Percentiles rank a stretch among this genome's conserved stretches.
phyloP scores from a whole-genome alignment of 208 protist genomes.

The Zelonia costaricensis region DNA sequence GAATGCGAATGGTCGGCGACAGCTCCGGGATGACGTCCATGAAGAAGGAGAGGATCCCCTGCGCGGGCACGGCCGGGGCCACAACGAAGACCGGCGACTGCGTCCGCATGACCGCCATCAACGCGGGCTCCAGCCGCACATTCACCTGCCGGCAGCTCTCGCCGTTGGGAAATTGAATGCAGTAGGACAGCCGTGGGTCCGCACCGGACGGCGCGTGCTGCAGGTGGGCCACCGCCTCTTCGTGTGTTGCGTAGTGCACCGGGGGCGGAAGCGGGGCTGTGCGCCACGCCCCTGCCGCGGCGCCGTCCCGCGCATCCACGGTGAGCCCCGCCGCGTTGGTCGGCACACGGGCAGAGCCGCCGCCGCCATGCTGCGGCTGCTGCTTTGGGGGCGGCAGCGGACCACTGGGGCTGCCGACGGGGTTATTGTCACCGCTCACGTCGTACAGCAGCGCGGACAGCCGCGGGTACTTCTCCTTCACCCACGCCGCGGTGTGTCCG shows the following conservation, averaged over 20 bases:
- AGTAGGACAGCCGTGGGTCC: constrained; percentile 67
- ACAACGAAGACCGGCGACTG: constrained; percentile 80
- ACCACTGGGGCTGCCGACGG: not conserved
- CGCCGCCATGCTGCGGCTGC: constrained; percentile 1
- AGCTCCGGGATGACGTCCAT: constrained; percentile 77
- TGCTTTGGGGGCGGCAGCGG: constrained; percentile 4
- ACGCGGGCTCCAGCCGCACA: constrained; percentile 77
- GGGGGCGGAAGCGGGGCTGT: constrained; percentile 13
- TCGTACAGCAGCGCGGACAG: constrained; percentile 65
- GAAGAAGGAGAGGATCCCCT: constrained; percentile 79
- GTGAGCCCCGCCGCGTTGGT: not conserved
- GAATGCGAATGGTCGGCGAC: constrained; percentile 67
- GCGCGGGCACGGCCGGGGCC: constrained; percentile 62
- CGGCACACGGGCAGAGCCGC: too few relatives aligned
- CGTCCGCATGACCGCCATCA: constrained; percentile 88
- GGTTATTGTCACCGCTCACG: constrained; percentile 12
- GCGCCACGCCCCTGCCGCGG: not conserved
- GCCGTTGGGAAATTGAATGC: constrained; percentile 82
- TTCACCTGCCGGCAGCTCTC: constrained; percentile 89
- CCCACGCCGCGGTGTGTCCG: constrained; percentile 60
- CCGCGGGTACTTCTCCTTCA: constrained; percentile 58
- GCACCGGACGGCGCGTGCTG: constrained; percentile 39
- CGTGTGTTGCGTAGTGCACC: constrained; percentile 41
- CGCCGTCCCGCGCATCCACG: not conserved
- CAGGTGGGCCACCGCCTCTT: constrained; percentile 44